Evolutionary conservation across 2,329 filamentous ascomycete genomes (phyloP).

Genomic region (Pseudopyrenochaeta lycopersici): DNA sequence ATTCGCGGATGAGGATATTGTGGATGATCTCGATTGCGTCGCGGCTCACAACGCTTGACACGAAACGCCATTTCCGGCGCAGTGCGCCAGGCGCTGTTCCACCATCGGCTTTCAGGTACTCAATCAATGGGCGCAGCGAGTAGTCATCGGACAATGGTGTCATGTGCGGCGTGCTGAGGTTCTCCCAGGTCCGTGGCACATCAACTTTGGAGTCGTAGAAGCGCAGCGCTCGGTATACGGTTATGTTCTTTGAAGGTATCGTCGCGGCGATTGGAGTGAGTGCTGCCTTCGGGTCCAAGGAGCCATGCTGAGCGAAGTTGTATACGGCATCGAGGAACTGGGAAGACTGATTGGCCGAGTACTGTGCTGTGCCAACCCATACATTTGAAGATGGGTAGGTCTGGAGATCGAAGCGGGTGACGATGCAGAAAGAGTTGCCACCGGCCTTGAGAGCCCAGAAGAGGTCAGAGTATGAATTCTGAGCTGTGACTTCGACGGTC

Average conservation of each 20-base stretch:
- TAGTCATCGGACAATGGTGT: conserved; percentile 17
- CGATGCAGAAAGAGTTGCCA: conserved; percentile 34
- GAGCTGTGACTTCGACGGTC: conserved; percentile 28
- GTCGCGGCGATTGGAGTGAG: conserved; percentile 28
- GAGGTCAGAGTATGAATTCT: conserved; percentile 36
- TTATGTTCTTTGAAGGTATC: conserved; percentile 18
- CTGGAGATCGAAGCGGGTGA: conserved; percentile 29
- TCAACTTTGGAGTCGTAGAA: conserved; percentile 29
- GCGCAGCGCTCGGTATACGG: conserved; percentile 23
- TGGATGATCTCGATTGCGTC: conserved; percentile 23
- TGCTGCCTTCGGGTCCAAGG: conserved; percentile 27
- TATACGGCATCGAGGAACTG: conserved; percentile 31
- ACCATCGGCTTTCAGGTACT: no score
- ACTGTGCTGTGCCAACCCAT: conserved; percentile 26
- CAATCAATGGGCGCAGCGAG: conserved; percentile 12
- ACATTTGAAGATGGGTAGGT: conserved; percentile 18
- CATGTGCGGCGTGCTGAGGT: conserved; percentile 17
- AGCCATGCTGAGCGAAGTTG: conserved; percentile 26
- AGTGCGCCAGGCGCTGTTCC: no score
- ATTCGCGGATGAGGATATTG: conserved; percentile 19
- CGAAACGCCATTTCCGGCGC: no score
- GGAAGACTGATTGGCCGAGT: conserved; percentile 14
- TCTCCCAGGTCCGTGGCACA: conserved; percentile 22
- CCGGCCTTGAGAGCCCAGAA: conserved; percentile 45
- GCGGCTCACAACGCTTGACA: conserved; percentile 12